Base-by-base conservation (phyloP, 352 stramenopile species). In the Globisporangium paroecandrum region DNA sequence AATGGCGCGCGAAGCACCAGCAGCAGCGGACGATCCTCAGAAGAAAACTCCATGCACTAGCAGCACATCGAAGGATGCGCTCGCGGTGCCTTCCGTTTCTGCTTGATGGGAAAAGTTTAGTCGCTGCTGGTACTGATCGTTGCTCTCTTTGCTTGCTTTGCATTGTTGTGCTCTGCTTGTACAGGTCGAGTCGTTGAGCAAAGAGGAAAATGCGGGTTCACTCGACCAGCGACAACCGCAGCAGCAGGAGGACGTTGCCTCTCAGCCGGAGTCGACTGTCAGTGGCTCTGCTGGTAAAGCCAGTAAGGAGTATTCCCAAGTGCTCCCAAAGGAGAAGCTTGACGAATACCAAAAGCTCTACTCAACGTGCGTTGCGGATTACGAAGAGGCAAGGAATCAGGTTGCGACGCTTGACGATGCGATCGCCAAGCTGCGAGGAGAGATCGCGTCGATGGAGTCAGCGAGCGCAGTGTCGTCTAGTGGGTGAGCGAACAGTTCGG, bases 161-260 rank as follows among this genome's bases (percentile, higher is more conserved):
- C 34, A 58, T 24, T 58, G 5, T 22, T 66, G n/a, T 62, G 22
- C 27, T 60, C 27, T 60, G 55, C 38, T 34, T 60, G 55, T 34
- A 15, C 38, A 59, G 59, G 27, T 43, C 20, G n/a, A 36, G 56
- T 24, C 22, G 32, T 32, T 47, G 32, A 49, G n/a, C 32, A 81
- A 75, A 85, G 29, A 85, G 79, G 51, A 86, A 86, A 43, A 73
- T 76, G 55, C 67, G 74, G 20, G 60, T 90, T 20, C 71, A 81
- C 1, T 66, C 76, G 1, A 70, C 22, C 58, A 64, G 24, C 41
- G 10, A n/a, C 46, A 32, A 8, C 13, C 7, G 13, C 12, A 38
- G 25, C 12, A 27, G 46, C n/a, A 6, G 64, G 36, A 3, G 34
- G 34, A 4, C 18, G 9, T 24, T 51, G 43, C 5, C 18, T 4